Evolutionary conservation across 768 basidiomycete species (phyloP).

Genomic region (Bullera alba): DNA sequence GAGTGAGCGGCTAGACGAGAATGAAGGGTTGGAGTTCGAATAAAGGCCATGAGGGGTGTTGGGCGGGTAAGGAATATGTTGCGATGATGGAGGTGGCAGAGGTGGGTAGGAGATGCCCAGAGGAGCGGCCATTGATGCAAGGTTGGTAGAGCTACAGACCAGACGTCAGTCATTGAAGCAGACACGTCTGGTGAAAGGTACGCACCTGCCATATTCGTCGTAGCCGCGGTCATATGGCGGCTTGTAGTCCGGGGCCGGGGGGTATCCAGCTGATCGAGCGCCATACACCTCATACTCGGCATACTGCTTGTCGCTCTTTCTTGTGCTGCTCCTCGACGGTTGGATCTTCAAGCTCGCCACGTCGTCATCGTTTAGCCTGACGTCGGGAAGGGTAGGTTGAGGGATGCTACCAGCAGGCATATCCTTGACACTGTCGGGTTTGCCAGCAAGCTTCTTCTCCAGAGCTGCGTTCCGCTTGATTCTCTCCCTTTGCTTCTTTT

Average conservation of each 20-base stretch:
- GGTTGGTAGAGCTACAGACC: constrained; percentile 24
- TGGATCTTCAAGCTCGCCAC: constrained; percentile 29
- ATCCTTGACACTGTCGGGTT: constrained; percentile 51
- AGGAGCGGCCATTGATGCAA: constrained; percentile 25
- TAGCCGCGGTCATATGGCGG: constrained; percentile 1
- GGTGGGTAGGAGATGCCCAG: constrained; percentile 37
- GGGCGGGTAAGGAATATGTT: neutral
- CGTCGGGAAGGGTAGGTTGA: constrained; percentile 88
- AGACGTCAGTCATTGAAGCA: neutral
- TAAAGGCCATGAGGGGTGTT: neutral
- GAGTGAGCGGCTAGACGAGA: neutral
- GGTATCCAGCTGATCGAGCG: constrained; percentile 15
- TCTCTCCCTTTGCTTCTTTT: constrained; percentile 80
- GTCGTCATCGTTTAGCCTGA: constrained; percentile 73
- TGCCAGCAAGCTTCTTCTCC: constrained; percentile 76
- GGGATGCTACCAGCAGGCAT: constrained; percentile 68
- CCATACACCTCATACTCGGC: constrained; percentile 2
- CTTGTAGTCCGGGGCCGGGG: constrained; percentile 16
- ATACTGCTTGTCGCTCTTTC: constrained; percentile 1
- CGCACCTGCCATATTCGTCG: constrained; percentile 21
- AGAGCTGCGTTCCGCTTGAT: constrained; percentile 69
- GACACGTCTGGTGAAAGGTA: constrained; percentile 1
- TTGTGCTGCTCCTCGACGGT: constrained; percentile 5
- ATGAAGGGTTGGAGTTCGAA: neutral
- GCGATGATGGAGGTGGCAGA: neutral